These are phyloP conservation scores for Priceomyces castillae DNA, from an alignment of 805 yeast genomes.

Conservation along the genomic window DNA sequence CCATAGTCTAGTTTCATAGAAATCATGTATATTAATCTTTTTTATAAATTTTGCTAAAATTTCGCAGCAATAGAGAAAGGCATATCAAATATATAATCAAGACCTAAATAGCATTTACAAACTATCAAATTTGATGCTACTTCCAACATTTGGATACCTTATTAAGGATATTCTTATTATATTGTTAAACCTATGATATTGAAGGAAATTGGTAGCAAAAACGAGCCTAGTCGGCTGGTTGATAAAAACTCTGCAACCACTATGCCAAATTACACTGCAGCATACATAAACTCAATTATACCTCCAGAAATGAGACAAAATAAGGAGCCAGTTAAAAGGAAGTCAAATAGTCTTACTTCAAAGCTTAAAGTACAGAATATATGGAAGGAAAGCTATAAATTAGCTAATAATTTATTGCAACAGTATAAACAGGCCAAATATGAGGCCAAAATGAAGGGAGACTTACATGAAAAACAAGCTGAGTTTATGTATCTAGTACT, in stretches of 20 bases:
- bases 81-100: slow-evolving; percentile 1
- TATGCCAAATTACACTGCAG: neutral
- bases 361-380: neutral
- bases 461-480: slow-evolving; percentile 3
- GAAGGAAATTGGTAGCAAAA: neutral
- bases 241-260: neutral
- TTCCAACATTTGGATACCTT: no score
- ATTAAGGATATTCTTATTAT: no score
- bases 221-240: neutral
- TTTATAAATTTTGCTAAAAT: neutral
- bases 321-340: neutral
- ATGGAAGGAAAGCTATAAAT: neutral
- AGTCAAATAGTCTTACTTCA: neutral
- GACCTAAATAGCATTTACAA: no score
- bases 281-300: neutral
- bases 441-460: slow-evolving; percentile 1
- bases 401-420: neutral
- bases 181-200: no score
- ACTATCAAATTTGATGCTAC: no score
- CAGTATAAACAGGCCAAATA: slow-evolving; percentile 3
- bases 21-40: no score
- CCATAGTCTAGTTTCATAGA: no score
- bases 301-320: neutral
- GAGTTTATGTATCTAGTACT: slow-evolving; percentile 9
- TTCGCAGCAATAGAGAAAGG: slow-evolving; percentile 2